These are phyloP conservation scores for Pythium coloratum DNA, from an alignment of 352 stramenopile genomes.

Conservation along the genomic window DNA sequence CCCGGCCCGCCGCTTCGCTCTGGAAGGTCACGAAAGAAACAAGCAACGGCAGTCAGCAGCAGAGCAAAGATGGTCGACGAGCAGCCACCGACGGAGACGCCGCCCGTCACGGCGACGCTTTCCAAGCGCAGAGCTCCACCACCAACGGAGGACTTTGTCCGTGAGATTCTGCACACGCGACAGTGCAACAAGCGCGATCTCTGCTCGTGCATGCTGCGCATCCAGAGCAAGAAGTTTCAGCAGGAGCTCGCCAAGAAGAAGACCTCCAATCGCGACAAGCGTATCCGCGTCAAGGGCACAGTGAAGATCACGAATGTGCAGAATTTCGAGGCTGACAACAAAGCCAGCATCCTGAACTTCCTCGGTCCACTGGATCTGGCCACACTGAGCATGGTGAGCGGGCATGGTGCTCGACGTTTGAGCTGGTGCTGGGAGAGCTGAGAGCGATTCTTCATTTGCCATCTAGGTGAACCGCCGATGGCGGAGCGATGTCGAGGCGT, in stretches of 20 bases:
- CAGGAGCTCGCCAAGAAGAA: conserved; percentile 46
- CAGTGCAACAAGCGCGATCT: conserved; percentile 61
- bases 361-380: conserved; percentile 42
- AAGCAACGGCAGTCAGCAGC: not conserved
- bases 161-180: conserved; percentile 49
- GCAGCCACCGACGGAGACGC: conserved; percentile 9
- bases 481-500: conserved; percentile 43
- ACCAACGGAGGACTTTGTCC: not conserved
- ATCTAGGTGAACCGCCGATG: conserved; percentile 54
- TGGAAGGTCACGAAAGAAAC: conserved; percentile 4
- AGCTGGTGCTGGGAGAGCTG: not conserved
- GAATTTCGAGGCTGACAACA: conserved; percentile 49
- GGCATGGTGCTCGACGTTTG: not conserved
- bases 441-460: conserved; percentile 15
- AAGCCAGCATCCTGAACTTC: conserved; percentile 50
- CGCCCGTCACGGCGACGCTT: not conserved
- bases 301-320: conserved; percentile 46
- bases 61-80: not conserved
- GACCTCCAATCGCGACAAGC: conserved; percentile 1
- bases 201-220: conserved; percentile 67
- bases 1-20: conserved; percentile 1
- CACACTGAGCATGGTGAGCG: conserved; percentile 62
- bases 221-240: conserved; percentile 71
- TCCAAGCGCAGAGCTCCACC: conserved; percentile 4
- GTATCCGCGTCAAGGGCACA: conserved; percentile 12